These are phyloP conservation scores for Pisolithus albus DNA, from an alignment of 768 basidiomycete genomes.

Conservation along the genomic window DNA sequence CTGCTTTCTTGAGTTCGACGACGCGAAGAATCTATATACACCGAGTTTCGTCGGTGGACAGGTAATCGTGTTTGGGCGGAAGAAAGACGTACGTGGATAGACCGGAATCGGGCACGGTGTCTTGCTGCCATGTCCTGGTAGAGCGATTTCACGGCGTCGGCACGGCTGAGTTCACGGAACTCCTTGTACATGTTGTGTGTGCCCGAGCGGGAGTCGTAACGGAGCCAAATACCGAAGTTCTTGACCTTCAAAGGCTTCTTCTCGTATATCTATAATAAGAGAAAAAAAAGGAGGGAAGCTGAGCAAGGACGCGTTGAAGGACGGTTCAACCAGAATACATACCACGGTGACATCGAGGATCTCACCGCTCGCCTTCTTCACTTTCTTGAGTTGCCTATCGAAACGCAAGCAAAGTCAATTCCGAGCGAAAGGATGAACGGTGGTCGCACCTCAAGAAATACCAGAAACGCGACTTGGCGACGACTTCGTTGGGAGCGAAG, in stretches of 20 bases:
- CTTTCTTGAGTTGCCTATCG: conserved; percentile 89
- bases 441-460: conserved; percentile 83
- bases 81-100: conserved; percentile 74
- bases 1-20: conserved; percentile 88
- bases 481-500: conserved; percentile 97
- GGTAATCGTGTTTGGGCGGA: no score
- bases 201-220: conserved; percentile 79
- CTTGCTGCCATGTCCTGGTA: conserved; percentile 99
- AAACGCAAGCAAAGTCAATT: not conserved
- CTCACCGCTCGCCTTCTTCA: conserved; percentile 99
- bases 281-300: conserved; percentile 51
- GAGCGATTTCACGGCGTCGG: conserved; percentile 91
- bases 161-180: conserved; percentile 92
- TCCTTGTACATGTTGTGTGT: conserved; percentile 99
- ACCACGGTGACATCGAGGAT: conserved; percentile 98
- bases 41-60: not conserved
- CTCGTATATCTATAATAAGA: conserved; percentile 78
- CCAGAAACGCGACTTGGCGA: conserved; percentile 99
- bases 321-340: conserved; percentile 61
- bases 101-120: conserved; percentile 99
- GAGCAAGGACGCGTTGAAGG: conserved; percentile 77
- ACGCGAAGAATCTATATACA: conserved; percentile 91
- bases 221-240: conserved; percentile 99
- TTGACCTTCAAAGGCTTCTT: conserved; percentile 97
- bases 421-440: not conserved